phyloP scores from a whole-genome alignment of 345 rosid species.

The Lumnitzera littorea region DNA sequence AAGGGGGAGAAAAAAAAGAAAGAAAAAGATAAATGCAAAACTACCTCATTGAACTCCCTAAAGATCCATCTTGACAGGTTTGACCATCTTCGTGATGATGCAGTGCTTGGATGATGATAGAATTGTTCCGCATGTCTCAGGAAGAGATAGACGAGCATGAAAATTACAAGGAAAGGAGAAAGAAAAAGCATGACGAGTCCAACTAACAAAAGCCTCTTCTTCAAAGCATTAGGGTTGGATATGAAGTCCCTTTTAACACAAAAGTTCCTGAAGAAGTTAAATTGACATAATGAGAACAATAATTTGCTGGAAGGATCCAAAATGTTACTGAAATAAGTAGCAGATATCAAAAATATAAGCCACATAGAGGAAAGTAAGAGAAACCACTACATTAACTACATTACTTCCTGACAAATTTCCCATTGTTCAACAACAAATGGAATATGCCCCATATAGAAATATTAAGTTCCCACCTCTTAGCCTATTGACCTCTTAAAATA shows the following conservation, averaged over 20 bases:
- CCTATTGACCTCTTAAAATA: no score
- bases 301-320: neutral
- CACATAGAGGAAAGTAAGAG: no score
- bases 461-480: no score
- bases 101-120: slow-evolving; percentile 94
- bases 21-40: neutral
- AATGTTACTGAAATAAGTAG: no score
- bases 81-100: slow-evolving; percentile 97
- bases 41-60: slow-evolving; percentile 97
- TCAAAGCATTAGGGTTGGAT: slow-evolving; percentile 66
- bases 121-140: slow-evolving; percentile 96
- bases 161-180: slow-evolving; percentile 92
- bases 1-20: neutral
- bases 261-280: slow-evolving; percentile 63
- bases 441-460: no score
- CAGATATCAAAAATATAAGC: no score
- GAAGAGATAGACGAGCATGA: slow-evolving; percentile 93
- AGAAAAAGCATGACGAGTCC: slow-evolving; percentile 87
- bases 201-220: slow-evolving; percentile 79
- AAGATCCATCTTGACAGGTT: slow-evolving; percentile 93
- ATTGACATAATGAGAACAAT: neutral
- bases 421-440: no score
- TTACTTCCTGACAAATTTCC: no score
- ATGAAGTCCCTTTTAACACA: slow-evolving; percentile 83
- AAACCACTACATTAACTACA: no score